A percentile compares a stretch with the other conserved stretches of the same genome.
phyloP scores from a whole-genome alignment of 257 asterid genomes.

The Solanum rostratum region DNA sequence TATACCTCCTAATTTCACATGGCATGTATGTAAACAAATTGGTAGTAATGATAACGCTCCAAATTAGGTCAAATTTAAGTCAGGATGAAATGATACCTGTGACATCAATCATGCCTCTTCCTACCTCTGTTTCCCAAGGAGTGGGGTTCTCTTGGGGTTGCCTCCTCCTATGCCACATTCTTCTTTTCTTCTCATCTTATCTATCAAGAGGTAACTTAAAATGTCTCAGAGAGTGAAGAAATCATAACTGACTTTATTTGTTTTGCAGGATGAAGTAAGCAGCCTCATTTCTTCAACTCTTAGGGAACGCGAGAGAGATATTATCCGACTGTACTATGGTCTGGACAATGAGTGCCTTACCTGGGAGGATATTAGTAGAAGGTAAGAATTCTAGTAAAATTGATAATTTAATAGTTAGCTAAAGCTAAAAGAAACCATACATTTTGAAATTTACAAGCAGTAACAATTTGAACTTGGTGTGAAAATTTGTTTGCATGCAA shows the following conservation, averaged over 20 bases:
- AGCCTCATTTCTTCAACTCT: constrained; percentile 51
- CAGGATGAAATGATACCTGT: neutral
- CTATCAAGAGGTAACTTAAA: neutral
- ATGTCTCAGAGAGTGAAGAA: neutral
- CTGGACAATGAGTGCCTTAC: constrained; percentile 79
- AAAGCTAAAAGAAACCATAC: neutral
- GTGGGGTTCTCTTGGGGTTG: neutral
- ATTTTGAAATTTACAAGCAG: neutral
- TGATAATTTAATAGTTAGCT: neutral
- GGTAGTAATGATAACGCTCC: neutral
- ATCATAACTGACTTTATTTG: neutral
- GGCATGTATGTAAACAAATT: neutral
- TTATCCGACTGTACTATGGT: constrained; percentile 79
- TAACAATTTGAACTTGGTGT: neutral
- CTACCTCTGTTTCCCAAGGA: neutral
- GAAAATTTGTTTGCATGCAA: neutral
- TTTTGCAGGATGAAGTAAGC: constrained; percentile 74
- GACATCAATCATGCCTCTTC: neutral
- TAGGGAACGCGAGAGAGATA: constrained; percentile 72
- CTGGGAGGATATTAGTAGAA: constrained; percentile 95
- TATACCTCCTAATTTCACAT: neutral
- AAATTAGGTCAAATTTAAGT: neutral
- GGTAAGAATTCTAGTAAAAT: constrained; percentile 22
- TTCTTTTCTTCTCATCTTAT: neutral
- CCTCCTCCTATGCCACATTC: neutral